Evolutionary conservation across 2,329 filamentous ascomycete species (phyloP).

Genomic region (Coniochaeta hoffmannii): DNA sequence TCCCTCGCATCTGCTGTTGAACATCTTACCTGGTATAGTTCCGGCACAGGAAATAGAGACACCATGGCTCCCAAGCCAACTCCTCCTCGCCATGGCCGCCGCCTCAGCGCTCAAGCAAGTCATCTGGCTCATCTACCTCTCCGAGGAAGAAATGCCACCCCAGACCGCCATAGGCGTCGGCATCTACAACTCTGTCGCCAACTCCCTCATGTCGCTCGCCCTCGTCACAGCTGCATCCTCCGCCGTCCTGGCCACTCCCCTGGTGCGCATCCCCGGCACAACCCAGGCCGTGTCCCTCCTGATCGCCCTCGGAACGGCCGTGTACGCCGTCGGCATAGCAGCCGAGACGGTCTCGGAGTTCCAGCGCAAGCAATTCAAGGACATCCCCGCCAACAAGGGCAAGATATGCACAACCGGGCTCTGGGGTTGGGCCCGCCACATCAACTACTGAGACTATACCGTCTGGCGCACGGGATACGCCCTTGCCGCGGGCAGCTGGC

Average conservation of each 20-base stretch:
- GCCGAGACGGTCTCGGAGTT: slow-evolving; percentile 49
- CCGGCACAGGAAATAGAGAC: too few species aligned
- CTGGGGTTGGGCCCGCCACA: slow-evolving; percentile 30
- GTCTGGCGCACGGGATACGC: slow-evolving; percentile 25
- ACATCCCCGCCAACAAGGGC: slow-evolving; percentile 25
- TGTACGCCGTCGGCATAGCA: slow-evolving; percentile 44
- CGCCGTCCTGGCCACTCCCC: slow-evolving; percentile 15
- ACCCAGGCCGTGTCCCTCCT: slow-evolving; percentile 22
- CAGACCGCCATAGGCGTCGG: slow-evolving; percentile 33
- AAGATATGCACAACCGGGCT: slow-evolving; percentile 29
- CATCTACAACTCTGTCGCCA: slow-evolving; percentile 46
- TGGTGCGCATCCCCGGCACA: slow-evolving; percentile 13
- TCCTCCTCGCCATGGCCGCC: slow-evolving; percentile 45
- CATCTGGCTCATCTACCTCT: slow-evolving; percentile 40
- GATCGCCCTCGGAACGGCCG: slow-evolving; percentile 36
- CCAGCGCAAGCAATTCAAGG: slow-evolving; percentile 41
- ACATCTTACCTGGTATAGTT: too few species aligned
- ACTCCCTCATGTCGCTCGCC: slow-evolving; percentile 47
- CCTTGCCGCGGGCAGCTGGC: slow-evolving; percentile 27
- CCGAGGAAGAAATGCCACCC: slow-evolving; percentile 41
- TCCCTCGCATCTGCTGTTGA: too few species aligned
- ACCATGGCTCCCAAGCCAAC: slow-evolving; percentile 37
- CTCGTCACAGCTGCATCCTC: slow-evolving; percentile 43
- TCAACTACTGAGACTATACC: slow-evolving; percentile 32
- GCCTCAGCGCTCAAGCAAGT: slow-evolving; percentile 48